Evolutionary conservation across 2,329 filamentous ascomycete genomes (phyloP).

Genomic region (Cercospora sojina): DNA sequence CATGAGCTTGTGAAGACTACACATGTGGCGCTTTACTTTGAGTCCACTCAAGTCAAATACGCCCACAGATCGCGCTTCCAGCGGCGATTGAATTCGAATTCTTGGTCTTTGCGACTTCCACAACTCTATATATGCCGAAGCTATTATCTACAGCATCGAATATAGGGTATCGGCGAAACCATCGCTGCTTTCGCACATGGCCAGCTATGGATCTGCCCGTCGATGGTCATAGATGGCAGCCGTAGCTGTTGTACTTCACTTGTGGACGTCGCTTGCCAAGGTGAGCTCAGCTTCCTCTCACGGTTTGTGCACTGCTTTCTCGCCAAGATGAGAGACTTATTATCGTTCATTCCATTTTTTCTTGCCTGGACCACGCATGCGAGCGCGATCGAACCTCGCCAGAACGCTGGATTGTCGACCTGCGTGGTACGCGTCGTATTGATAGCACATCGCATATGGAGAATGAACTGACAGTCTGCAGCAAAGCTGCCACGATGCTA

Average conservation of each 20-base stretch:
- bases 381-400: neutral
- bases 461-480: neutral
- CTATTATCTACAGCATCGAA: neutral
- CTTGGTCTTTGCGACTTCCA: neutral
- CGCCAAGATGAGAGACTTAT: neutral
- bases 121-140: neutral
- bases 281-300: neutral
- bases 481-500: constrained; percentile 12
- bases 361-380: neutral
- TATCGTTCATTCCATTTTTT: neutral
- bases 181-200: neutral
- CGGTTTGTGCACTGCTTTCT: neutral
- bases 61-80: neutral
- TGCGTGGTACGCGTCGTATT: constrained; percentile 3
- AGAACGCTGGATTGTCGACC: neutral
- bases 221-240: neutral
- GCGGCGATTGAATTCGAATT: neutral
- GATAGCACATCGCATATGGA: neutral
- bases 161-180: neutral
- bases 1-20: neutral
- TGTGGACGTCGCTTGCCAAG: neutral
- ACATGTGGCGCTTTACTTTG: neutral
- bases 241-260: neutral
- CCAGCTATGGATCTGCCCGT: neutral
- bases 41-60: neutral